Conservation (phyloP, 2,329 filamentous ascomycete genomes). For the Fusarium denticulatum region DNA sequence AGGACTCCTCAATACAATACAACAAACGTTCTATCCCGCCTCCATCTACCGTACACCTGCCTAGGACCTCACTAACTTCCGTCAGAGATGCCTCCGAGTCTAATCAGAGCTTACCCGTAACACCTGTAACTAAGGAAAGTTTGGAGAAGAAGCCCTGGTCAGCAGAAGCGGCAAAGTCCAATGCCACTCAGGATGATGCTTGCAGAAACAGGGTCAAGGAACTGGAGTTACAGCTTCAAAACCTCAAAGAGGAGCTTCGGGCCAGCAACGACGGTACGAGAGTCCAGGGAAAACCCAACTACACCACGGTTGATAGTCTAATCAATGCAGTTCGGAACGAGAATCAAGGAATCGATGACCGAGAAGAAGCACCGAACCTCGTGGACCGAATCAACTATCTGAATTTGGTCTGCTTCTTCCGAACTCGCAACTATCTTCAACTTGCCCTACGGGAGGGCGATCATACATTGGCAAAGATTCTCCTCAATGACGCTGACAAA, state of each 20-base stretch:
- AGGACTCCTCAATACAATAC: background rate
- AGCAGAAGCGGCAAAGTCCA: background rate
- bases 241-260: background rate
- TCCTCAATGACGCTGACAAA: conserved; percentile 9
- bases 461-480: background rate
- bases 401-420: conserved; percentile 23
- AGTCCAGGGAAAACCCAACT: background rate
- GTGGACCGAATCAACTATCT: conserved; percentile 32
- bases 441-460: conserved; percentile 5
- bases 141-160: background rate
- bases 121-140: background rate
- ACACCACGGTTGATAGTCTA: conserved; percentile 2
- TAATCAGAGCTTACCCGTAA: background rate
- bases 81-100: background rate
- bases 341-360: background rate
- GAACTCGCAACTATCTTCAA: conserved; percentile 25
- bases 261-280: background rate
- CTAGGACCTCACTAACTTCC: background rate
- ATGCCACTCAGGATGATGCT: background rate
- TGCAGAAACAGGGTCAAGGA: background rate
- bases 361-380: background rate
- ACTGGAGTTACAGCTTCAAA: background rate
- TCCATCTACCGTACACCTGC: background rate
- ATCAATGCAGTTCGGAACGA: background rate
- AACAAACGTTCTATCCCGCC: background rate